phyloP scores from a whole-genome alignment of 1,284 basidiomycete genomes.

The Sanguinoderma infundibulare region DNA sequence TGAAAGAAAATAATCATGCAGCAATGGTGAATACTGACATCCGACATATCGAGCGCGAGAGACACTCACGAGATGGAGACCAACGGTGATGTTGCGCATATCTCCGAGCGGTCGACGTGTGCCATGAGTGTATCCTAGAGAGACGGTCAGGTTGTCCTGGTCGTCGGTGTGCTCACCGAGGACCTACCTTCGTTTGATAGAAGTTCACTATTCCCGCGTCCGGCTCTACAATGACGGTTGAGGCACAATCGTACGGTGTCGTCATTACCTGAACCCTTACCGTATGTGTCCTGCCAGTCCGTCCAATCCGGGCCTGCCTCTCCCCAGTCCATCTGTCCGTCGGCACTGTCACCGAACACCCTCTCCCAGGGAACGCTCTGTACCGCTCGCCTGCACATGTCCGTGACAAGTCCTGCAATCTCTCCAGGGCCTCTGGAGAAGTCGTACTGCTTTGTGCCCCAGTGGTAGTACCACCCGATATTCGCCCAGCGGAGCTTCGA shows the following conservation, averaged over 20 bases:
- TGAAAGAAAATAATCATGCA: too few relatives aligned
- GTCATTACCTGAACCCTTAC: slow-evolving; percentile 42
- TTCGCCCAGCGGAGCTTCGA: slow-evolving; percentile 88
- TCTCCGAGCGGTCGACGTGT: slow-evolving; percentile 91
- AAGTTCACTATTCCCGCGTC: slow-evolving; percentile 96
- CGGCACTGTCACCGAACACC: slow-evolving; percentile 50
- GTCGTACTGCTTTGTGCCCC: slow-evolving; percentile 92
- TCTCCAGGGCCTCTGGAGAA: slow-evolving; percentile 70
- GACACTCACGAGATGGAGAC: slow-evolving; percentile 84
- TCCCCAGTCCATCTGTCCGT: slow-evolving; percentile 50
- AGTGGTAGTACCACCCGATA: slow-evolving; percentile 92
- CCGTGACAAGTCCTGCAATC: slow-evolving; percentile 59
- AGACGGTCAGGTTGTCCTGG: neutral
- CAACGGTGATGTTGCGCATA: slow-evolving; percentile 84
- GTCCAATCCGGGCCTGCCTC: slow-evolving; percentile 61
- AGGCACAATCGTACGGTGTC: neutral
- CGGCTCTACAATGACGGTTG: slow-evolving; percentile 56
- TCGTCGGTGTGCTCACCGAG: neutral
- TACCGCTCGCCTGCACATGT: slow-evolving; percentile 69
- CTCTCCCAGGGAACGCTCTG: slow-evolving; percentile 66
- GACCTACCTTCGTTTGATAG: slow-evolving; percentile 70
- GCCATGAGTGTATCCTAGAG: slow-evolving; percentile 86
- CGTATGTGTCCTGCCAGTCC: slow-evolving; percentile 76
- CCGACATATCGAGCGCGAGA: neutral
- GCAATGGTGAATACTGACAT: neutral